Percentiles rank a stretch among this genome's conserved stretches.
phyloP scores from a whole-genome alignment of 1,139 yeast genomes.

The Candida frijolesensis region DNA sequence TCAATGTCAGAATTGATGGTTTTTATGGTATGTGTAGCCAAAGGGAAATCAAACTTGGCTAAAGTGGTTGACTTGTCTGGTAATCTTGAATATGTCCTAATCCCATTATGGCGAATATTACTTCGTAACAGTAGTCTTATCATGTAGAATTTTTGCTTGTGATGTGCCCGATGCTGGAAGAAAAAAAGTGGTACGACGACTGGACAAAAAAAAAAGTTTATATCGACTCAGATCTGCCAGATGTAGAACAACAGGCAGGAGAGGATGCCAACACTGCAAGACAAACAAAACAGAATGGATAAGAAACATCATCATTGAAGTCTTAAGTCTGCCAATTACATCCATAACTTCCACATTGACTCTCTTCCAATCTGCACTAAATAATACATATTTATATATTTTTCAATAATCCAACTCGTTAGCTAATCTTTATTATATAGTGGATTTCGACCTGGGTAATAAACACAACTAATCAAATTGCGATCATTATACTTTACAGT shows the following conservation, averaged over 20 bases:
- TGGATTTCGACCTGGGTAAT: slow-evolving; percentile 16
- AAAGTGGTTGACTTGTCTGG: slow-evolving; percentile 29
- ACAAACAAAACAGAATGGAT: too few relatives aligned
- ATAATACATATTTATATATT: not conserved
- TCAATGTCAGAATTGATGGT: slow-evolving; percentile 14
- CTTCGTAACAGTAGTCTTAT: slow-evolving; percentile 3
- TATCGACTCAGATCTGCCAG: too few relatives aligned
- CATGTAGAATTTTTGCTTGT: not conserved
- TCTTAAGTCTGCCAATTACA: too few relatives aligned
- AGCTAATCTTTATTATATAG: not conserved
- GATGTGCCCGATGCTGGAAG: too few relatives aligned
- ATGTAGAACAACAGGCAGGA: not conserved
- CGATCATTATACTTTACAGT: slow-evolving; percentile 22
- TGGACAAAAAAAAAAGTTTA: slow-evolving; percentile 1
- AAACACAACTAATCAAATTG: slow-evolving; percentile 19
- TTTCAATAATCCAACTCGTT: not conserved
- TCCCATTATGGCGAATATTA: slow-evolving; percentile 3
- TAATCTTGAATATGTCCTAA: slow-evolving; percentile 16
- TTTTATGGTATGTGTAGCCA: slow-evolving; percentile 35
- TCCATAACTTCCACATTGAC: too few relatives aligned
- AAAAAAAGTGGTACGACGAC: not conserved
- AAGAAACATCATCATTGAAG: too few relatives aligned
- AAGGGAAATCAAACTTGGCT: slow-evolving; percentile 41
- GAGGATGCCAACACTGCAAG: too few relatives aligned
- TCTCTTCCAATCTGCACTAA: too few relatives aligned